Conservation (phyloP, 139 green algal species). For the Microglena sp. region DNA sequence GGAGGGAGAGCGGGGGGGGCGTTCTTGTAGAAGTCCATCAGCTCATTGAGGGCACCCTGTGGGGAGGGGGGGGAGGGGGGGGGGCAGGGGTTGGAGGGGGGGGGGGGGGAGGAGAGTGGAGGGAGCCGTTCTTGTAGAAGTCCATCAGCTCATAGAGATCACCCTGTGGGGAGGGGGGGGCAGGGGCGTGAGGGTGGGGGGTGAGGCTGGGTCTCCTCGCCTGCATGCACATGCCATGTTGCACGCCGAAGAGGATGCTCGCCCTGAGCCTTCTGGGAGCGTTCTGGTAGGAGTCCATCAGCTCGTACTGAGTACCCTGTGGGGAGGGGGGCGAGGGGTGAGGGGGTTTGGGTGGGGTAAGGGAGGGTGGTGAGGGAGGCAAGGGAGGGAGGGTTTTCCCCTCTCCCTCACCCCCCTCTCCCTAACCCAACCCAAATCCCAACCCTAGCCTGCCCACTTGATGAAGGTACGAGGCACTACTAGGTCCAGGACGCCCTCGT, state of each 20-base stretch:
- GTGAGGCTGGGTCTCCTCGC: neutral
- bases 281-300: slow-evolving; percentile 52
- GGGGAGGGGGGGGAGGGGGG: too few species aligned
- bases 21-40: slow-evolving; percentile 53
- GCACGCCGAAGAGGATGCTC: slow-evolving; percentile 38
- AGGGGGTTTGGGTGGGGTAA: too few species aligned
- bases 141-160: slow-evolving; percentile 52
- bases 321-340: too few species aligned
- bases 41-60: slow-evolving; percentile 44
- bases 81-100: neutral
- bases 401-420: too few species aligned
- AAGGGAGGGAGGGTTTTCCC: too few species aligned
- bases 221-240: slow-evolving; percentile 39
- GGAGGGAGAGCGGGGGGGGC: too few species aligned
- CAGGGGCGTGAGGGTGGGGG: too few species aligned
- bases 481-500: slow-evolving; percentile 36
- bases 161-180: too few species aligned
- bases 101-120: neutral
- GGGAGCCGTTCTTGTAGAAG: slow-evolving; percentile 54
- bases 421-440: too few species aligned
- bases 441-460: slow-evolving; percentile 14
- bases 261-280: slow-evolving; percentile 43
- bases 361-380: too few species aligned
- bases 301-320: slow-evolving; percentile 43
- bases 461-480: slow-evolving; percentile 28